Evolutionary conservation across 176 grass and related monocot genomes (phyloP).

Genomic region (Tillandsia fasciculata): DNA sequence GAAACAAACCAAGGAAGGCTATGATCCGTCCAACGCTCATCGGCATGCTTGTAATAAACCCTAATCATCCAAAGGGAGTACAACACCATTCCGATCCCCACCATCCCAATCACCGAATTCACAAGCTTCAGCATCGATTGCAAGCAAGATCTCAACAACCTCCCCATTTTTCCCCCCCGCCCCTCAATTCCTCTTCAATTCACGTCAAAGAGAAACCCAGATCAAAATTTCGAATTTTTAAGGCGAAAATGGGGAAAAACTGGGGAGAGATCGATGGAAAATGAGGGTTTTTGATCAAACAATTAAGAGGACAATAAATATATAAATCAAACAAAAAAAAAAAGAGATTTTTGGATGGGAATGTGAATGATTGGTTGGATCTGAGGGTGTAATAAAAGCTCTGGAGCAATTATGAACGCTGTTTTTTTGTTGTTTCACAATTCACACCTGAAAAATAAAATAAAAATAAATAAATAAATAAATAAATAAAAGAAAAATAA

Average conservation of each 20-base stretch:
- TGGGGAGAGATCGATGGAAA: not conserved
- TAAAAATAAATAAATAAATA: too few relatives aligned
- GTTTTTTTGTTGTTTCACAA: too few relatives aligned
- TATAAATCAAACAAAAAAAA: too few relatives aligned
- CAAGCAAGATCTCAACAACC: slow-evolving; percentile 47
- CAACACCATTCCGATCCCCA: slow-evolving; percentile 88
- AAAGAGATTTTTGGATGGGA: too few relatives aligned
- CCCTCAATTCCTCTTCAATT: not conserved
- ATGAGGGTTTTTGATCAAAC: too few relatives aligned
- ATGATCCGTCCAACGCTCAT: slow-evolving; percentile 1
- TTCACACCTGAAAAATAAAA: too few relatives aligned
- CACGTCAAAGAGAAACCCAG: not conserved
- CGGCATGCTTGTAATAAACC: slow-evolving; percentile 44
- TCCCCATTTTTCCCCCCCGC: slow-evolving; percentile 2
- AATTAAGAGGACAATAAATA: too few relatives aligned
- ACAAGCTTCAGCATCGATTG: slow-evolving; percentile 76
- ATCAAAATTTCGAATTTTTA: not conserved
- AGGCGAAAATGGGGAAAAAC: not conserved
- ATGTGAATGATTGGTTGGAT: too few relatives aligned
- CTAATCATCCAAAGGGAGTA: slow-evolving; percentile 96
- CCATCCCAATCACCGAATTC: slow-evolving; percentile 73
- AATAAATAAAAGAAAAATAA: too few relatives aligned
- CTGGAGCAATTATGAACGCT: too few relatives aligned
- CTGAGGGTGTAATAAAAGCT: too few relatives aligned
- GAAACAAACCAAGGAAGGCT: not conserved